A percentile compares a stretch with the other conserved stretches of the same genome.
These are phyloP conservation scores for Pyrrhoderma noxium DNA, from an alignment of 1,284 basidiomycete species.

Conservation along the genomic window DNA sequence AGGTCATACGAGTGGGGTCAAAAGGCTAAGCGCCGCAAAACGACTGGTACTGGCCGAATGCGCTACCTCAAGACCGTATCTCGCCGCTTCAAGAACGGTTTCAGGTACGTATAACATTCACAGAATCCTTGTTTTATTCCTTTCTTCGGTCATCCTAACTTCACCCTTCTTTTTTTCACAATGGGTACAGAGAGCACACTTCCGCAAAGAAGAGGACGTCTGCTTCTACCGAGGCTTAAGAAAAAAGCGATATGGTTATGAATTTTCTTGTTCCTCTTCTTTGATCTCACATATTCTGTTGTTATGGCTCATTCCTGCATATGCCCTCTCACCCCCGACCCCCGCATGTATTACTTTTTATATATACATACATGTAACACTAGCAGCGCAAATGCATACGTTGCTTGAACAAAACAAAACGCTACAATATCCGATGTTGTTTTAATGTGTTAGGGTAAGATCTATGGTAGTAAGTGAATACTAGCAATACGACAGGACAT, in stretches of 20 bases:
- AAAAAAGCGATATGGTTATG: no score
- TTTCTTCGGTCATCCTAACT: neutral
- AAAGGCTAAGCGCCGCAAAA: constrained; percentile 99
- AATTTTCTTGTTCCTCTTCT: no score
- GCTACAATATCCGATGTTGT: no score
- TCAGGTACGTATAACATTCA: constrained; percentile 51
- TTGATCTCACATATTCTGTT: neutral
- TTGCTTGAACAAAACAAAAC: no score
- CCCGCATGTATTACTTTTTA: neutral
- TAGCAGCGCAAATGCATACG: no score
- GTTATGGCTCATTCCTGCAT: neutral
- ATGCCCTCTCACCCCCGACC: neutral
- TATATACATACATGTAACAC: neutral
- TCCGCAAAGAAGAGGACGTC: constrained; percentile 56
- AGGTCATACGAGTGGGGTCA: constrained; percentile 97
- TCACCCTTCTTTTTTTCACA: neutral
- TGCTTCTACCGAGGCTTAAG: constrained; percentile 41
- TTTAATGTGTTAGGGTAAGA: no score
- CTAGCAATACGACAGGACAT: no score
- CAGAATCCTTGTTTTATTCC: neutral
- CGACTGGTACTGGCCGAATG: constrained; percentile 97
- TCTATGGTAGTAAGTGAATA: no score
- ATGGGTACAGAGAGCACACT: constrained; percentile 68
- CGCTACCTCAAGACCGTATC: constrained; percentile 87
- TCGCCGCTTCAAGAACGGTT: constrained; percentile 97